Evolutionary conservation across 495 filamentous ascomycete species (phyloP).

Genomic region (Talaromyces wortmannii): DNA sequence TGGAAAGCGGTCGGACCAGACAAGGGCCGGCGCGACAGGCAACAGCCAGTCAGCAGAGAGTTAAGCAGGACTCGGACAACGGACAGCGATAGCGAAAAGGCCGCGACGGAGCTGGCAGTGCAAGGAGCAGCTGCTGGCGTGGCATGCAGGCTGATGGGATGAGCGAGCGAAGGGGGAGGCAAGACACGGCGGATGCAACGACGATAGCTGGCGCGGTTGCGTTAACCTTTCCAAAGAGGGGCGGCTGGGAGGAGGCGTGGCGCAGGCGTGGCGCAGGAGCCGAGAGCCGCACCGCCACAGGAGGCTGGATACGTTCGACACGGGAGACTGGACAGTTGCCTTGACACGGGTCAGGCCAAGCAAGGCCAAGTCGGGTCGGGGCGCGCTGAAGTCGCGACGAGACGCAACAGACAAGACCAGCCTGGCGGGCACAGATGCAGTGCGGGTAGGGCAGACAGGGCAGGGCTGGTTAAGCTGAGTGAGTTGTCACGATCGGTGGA

Average conservation of each 20-base stretch:
- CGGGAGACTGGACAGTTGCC: too few species aligned
- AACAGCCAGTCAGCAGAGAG: not conserved
- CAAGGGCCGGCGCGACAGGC: not conserved
- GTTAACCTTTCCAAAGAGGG: not conserved
- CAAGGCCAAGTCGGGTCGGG: slow-evolving; percentile 6
- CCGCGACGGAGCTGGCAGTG: not conserved
- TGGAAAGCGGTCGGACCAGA: slow-evolving; percentile 8
- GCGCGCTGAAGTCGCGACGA: not conserved
- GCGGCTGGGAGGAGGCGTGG: not conserved
- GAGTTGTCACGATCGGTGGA: too few species aligned
- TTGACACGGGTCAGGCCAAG: too few species aligned
- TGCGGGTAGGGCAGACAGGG: not conserved
- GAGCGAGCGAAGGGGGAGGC: not conserved
- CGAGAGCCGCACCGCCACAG: slow-evolving; percentile 14
- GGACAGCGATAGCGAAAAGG: not conserved
- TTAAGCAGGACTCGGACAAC: not conserved
- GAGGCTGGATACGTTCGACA: slow-evolving; percentile 2
- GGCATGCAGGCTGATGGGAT: slow-evolving; percentile 3
- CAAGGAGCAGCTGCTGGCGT: not conserved
- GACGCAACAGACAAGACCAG: not conserved
- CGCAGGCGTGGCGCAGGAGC: slow-evolving; percentile 7
- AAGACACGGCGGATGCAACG: not conserved
- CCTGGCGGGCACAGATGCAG: slow-evolving; percentile 4
- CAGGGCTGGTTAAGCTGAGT: not conserved
- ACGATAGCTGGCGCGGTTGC: slow-evolving; percentile 2